Evolutionary conservation across 306 rosid species (phyloP), one percentile per base, ranked within the genome.

Genomic region (Citrullus colocynthis): DNA sequence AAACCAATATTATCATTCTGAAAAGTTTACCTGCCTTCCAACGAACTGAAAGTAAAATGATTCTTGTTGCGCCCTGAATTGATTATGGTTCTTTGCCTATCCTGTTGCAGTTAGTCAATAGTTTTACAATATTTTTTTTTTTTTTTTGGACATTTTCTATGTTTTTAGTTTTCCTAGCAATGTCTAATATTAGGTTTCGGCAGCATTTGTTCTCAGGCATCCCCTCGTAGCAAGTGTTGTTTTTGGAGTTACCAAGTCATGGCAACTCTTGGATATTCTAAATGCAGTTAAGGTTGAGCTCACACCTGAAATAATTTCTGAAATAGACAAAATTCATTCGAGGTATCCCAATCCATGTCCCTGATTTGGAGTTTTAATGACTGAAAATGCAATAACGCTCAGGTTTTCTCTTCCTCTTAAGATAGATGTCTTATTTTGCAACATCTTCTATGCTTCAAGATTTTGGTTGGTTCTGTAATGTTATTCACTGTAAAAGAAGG

Each of bases 131-230:
- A 24, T 24, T 44, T 9, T 20, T 20, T 13, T 45, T 20, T 44
- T 9, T 20, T 20, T 13, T 45, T 0, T 7, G 28, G 58, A 24
- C 55, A 44, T 45, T 70, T 45, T 21, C 39, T 70, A 70, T 70
- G 57, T 44, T 41, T 41, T 13, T 11, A 44, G 36, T 20, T 71
- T 2, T 24, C 54, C 13, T 45, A 24, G 59, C 58, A 45, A 48
- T 49, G 55, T 34, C 44, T 79, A 57, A 17, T 44, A 10, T 71
- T 55, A 15, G 67, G 20, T 36, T 86, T 80, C 74, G 64, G 84
- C 92, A 95, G 99, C 96, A 51, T 95, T 95, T 87, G 97, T 89
- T 70, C 88, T 89, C 93, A 89, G 86, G 78, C 92, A 88, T 77
- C 96, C 97, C 77, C 96, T 92, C 15, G 97, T 95, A 34, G 97